These are phyloP conservation scores for Kodamaea alishanica DNA, from an alignment of 1,139 yeast species.

Conservation along the genomic window DNA sequence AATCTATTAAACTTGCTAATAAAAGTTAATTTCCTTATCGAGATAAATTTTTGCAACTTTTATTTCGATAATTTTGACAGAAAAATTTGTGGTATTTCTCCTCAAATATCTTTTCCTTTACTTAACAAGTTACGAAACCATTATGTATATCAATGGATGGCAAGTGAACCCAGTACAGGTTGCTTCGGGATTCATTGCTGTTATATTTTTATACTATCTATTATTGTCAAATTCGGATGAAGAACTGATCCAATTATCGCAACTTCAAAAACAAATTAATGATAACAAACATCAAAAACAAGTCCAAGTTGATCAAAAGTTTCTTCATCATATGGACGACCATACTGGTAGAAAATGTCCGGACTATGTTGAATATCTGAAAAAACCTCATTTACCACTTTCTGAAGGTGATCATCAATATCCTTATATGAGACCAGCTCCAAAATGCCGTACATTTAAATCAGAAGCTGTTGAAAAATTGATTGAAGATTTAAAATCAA, in stretches of 20 bases:
- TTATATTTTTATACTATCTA: slow-evolving; percentile 4
- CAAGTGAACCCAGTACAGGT: slow-evolving; percentile 10
- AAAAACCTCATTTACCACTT: slow-evolving; percentile 45
- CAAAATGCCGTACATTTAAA: slow-evolving; percentile 66
- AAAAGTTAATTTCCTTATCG: no score
- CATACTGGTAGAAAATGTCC: slow-evolving; percentile 28
- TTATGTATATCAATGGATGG: slow-evolving; percentile 3
- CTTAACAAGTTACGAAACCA: neutral
- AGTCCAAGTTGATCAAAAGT: slow-evolving; percentile 10
- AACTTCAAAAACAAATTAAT: no score
- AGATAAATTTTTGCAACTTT: neutral
- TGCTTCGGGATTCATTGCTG: slow-evolving; percentile 6
- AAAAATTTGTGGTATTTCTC: no score
- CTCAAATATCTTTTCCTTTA: no score
- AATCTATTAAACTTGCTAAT: no score
- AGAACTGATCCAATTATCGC: no score
- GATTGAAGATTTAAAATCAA: slow-evolving; percentile 48
- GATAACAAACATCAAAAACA: neutral
- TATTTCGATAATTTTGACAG: no score
- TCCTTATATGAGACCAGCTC: slow-evolving; percentile 75
- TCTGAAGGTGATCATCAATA: slow-evolving; percentile 46
- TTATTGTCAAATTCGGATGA: no score
- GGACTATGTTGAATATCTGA: slow-evolving; percentile 41
- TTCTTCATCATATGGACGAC: slow-evolving; percentile 20
- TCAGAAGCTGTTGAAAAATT: slow-evolving; percentile 63